Evolutionary conservation across 2,329 filamentous ascomycete species (phyloP), one percentile per base, ranked within the genome.

Genomic region (Ceratocystis alfenasii): DNA sequence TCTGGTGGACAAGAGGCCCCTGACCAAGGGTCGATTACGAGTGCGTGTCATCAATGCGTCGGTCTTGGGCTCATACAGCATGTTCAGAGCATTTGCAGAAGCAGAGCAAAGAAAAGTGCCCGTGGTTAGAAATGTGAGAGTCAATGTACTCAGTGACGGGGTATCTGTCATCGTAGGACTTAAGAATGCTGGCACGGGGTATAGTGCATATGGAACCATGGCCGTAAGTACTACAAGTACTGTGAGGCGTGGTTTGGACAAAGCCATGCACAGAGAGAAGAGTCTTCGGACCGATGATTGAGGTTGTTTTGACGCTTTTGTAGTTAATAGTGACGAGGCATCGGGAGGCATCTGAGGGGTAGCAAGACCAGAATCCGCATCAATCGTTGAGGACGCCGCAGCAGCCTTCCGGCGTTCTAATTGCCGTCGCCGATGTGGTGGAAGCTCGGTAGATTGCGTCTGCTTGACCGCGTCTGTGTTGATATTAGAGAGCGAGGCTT

Each of bases 41-140:
- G 94, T 99, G n/a, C 94, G 85, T 45, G 83, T 86, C 94, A 99
- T 99, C 72, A 88, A 85, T 59, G 91, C 90, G 75, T 99, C 94
- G 73, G 92, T 92, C 68, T 86, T 81, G 8, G 87, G 89, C 76
- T 99, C 94, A 76, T 96, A 91, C 67, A 96, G 85, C 94, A 99
- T 99, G 76, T 99, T 99, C 70, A 97, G 80, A 1, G 94, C 85
- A 74, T 99, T 99, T 55, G 94, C 94, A 67, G 88, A 90, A 55
- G 92, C 90, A n/a, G 85, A 89, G 74, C 90, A 94, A 22, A 96
- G 81, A 3, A 92, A 86, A 0, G 94, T 97, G 68, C 94, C 93
- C 3, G 85, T 85, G 0, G 93, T 96, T 63, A 99, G 85, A 78
- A 96, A 97, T 63, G 95, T 81, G 20, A 97, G 86, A 7, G 94